A percentile compares a stretch with the other conserved stretches of the same genome.
phyloP scores from a whole-genome alignment of 169 alveolate genomes.

The Perkinsus olseni region DNA sequence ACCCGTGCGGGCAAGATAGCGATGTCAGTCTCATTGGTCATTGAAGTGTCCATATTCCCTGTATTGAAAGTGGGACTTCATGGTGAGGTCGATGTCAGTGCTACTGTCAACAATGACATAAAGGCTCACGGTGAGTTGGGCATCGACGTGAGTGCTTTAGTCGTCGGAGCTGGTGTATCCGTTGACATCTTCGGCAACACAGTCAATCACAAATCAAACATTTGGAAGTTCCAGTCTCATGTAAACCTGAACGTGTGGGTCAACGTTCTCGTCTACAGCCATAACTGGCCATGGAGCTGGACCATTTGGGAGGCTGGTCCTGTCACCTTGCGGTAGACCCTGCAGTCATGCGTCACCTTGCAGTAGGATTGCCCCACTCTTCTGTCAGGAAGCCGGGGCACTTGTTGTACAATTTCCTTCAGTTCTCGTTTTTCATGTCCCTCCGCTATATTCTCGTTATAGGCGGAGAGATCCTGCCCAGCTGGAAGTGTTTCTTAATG shows the following conservation, averaged over 20 bases:
- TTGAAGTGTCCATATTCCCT: not conserved
- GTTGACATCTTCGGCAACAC: not conserved
- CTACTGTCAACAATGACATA: not conserved
- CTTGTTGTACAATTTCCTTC: too few species aligned
- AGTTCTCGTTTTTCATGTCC: too few species aligned
- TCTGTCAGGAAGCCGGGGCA: too few species aligned
- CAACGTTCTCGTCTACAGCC: not conserved
- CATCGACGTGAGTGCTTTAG: not conserved
- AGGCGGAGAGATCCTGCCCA: too few species aligned
- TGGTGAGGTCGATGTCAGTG: not conserved
- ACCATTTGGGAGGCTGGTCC: not conserved
- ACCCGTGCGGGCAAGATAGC: not conserved
- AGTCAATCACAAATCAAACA: not conserved
- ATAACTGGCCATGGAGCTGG: not conserved
- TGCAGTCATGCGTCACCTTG: too few species aligned
- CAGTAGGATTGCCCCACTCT: too few species aligned
- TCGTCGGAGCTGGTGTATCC: not conserved
- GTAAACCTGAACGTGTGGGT: not conserved
- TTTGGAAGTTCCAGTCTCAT: not conserved
- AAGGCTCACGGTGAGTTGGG: not conserved
- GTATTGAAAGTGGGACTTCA: not conserved
- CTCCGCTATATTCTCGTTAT: too few species aligned
- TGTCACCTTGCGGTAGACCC: too few species aligned
- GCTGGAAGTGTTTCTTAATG: too few species aligned
- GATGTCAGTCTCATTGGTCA: not conserved